Evolutionary conservation across 768 basidiomycete genomes (phyloP).

Genomic region (Auricularia sp.): DNA sequence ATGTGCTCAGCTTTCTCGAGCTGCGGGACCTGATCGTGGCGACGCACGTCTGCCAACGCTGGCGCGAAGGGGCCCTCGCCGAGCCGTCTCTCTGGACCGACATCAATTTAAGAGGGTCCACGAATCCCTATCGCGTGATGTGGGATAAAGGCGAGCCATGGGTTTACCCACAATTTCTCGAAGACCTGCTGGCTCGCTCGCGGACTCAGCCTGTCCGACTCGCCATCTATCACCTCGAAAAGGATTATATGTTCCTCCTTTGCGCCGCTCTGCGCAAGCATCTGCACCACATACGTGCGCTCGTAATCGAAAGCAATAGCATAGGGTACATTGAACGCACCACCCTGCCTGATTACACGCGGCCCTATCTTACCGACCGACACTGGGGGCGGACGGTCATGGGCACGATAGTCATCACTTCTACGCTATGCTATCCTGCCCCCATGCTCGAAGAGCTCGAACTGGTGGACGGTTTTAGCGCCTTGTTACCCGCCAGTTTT

Average conservation of each 20-base stretch:
- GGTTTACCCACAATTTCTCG: not conserved
- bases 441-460: not conserved
- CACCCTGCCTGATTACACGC: not conserved
- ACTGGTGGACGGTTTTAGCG: not conserved
- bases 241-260: not conserved
- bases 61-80: not conserved
- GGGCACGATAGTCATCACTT: not conserved
- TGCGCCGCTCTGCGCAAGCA: not conserved
- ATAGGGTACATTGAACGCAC: not conserved
- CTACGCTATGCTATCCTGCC: not conserved
- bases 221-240: not conserved
- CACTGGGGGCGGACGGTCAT: not conserved
- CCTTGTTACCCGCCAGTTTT: not conserved
- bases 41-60: not conserved
- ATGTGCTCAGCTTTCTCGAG: not conserved
- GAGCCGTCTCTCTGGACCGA: not conserved
- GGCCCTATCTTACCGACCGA: not conserved
- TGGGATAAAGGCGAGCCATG: not conserved
- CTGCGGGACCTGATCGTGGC: not conserved
- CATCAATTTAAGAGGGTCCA: not conserved
- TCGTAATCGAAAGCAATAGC: not conserved
- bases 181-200: not conserved
- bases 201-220: not conserved
- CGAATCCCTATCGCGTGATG: not conserved
- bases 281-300: not conserved